A percentile compares a stretch with the other conserved stretches of the same genome.
Evolutionary conservation across 2,329 filamentous ascomycete species (phyloP).

Genomic region (Talaromyces sp.): DNA sequence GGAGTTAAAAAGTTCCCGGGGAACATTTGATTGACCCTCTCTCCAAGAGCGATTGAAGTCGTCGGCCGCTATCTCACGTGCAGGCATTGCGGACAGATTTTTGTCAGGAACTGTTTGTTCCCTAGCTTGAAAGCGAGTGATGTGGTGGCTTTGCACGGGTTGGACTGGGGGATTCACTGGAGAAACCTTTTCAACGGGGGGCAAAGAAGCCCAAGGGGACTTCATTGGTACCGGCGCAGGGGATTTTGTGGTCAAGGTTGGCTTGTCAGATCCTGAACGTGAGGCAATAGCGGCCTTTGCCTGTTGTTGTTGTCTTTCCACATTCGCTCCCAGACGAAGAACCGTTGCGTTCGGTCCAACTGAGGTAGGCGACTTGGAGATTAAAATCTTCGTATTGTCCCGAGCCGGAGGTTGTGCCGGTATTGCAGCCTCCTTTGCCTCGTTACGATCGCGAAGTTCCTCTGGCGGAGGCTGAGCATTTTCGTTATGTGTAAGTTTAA

Average conservation of each 20-base stretch:
- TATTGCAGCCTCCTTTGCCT: conserved; percentile 21
- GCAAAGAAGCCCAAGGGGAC: conserved; percentile 86
- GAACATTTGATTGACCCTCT: conserved; percentile 61
- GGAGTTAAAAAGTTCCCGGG: conserved; percentile 87
- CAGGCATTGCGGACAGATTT: conserved; percentile 50
- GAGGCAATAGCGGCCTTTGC: conserved; percentile 42
- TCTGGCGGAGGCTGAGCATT: conserved; percentile 23
- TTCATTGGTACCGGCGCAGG: conserved; percentile 66
- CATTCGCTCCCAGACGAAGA: conserved; percentile 47
- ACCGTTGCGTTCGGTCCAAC: conserved; percentile 50
- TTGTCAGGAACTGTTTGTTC: conserved; percentile 57
- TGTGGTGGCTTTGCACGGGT: conserved; percentile 33
- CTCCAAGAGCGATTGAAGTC: conserved; percentile 87
- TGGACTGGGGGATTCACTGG: conserved; percentile 57
- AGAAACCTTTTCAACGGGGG: conserved; percentile 77
- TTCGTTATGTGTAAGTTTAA: conserved; percentile 52
- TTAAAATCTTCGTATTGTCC: conserved; percentile 28
- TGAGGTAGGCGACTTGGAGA: conserved; percentile 40
- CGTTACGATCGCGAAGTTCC: conserved; percentile 21
- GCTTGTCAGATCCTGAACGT: conserved; percentile 54
- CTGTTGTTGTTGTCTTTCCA: conserved; percentile 38
- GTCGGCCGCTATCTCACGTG: conserved; percentile 87
- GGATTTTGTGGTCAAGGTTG: conserved; percentile 46
- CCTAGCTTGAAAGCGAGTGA: conserved; percentile 51
- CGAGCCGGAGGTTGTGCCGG: conserved; percentile 24